phyloP scores from a whole-genome alignment of 2,329 filamentous ascomycete genomes.

The Colletotrichum salicis region DNA sequence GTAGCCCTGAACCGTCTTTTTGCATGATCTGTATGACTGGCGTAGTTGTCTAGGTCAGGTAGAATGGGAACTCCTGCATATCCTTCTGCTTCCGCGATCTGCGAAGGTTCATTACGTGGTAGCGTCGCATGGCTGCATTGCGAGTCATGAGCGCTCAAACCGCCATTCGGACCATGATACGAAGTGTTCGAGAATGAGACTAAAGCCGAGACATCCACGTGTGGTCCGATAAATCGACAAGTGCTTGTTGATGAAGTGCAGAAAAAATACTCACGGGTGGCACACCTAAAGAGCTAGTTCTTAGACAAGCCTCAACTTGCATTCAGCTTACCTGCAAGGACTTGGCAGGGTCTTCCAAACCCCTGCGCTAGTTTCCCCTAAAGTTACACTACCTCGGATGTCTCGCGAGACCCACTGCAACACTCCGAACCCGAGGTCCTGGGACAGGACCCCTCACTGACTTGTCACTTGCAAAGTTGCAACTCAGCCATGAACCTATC shows the following conservation, averaged over 20 bases:
- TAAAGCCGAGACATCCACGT: not conserved
- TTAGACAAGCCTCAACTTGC: not conserved
- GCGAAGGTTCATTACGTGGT: not conserved
- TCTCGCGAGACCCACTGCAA: not conserved
- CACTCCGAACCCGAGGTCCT: not conserved
- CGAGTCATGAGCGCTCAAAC: not conserved
- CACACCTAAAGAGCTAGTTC: not conserved
- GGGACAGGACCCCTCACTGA: not conserved
- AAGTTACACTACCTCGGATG: not conserved
- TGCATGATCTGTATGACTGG: not conserved
- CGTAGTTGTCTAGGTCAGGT: not conserved
- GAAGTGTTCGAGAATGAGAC: not conserved
- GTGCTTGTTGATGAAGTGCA: not conserved
- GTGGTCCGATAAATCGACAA: not conserved
- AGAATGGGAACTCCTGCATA: not conserved
- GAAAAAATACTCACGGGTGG: not conserved
- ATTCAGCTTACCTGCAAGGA: not conserved
- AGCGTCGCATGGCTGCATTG: rapidly evolving
- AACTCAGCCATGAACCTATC: not conserved
- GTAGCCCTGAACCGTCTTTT: not conserved
- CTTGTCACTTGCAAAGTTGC: no score
- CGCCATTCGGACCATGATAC: not conserved
- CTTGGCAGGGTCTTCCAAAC: not conserved
- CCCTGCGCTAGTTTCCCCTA: not conserved
- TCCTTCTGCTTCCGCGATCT: no score